These are phyloP conservation scores for Pichia kluyveri DNA, from an alignment of 805 yeast species.

Conservation along the genomic window DNA sequence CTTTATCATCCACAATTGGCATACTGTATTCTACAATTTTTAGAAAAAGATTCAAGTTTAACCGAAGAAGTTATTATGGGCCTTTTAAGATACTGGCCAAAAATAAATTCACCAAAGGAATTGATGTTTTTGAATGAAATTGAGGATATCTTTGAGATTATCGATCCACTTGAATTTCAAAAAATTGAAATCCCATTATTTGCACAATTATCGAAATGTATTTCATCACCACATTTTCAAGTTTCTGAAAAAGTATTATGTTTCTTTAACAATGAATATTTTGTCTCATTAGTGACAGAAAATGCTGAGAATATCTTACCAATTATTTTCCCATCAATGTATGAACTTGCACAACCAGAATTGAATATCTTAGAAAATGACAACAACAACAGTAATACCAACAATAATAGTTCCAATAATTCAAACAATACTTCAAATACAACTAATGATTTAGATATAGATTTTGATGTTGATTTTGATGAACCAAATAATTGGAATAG, in stretches of 20 bases:
- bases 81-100: conserved; percentile 91
- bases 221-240: conserved; percentile 92
- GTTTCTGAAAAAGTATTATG: conserved; percentile 92
- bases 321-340: conserved; percentile 80
- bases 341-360: conserved; percentile 57
- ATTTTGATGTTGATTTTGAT: conserved; percentile 28
- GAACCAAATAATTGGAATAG: conserved; percentile 77
- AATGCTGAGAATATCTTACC: conserved; percentile 90
- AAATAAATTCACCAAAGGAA: conserved; percentile 88
- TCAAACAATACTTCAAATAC: conserved; percentile 2
- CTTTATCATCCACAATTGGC: conserved; percentile 95
- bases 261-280: conserved; percentile 92
- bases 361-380: conserved; percentile 24
- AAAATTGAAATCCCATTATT: conserved; percentile 89
- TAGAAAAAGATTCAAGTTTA: conserved; percentile 85
- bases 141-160: conserved; percentile 93
- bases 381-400: conserved; percentile 12
- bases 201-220: conserved; percentile 90
- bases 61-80: conserved; percentile 98
- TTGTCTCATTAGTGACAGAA: conserved; percentile 82
- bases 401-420: conserved; percentile 14
- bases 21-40: conserved; percentile 91
- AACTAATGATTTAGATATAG: background rate
- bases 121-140: conserved; percentile 92
- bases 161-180: conserved; percentile 86